These are phyloP conservation scores for Ustilago hordei DNA, from an alignment of 1,284 basidiomycete species.

Conservation along the genomic window DNA sequence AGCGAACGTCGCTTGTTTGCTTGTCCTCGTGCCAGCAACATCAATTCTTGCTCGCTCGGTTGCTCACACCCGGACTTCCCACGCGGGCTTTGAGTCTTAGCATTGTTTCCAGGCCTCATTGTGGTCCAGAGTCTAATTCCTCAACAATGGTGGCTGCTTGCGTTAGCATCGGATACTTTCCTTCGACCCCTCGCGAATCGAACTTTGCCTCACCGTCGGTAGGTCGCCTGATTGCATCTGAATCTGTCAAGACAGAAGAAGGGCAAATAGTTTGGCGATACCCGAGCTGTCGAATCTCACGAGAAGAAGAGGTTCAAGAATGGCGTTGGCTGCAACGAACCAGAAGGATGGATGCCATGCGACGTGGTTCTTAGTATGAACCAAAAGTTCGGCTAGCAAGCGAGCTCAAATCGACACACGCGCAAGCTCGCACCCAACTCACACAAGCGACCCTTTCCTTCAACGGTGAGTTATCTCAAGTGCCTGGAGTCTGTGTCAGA, in stretches of 20 bases:
- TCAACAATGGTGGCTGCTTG: background rate
- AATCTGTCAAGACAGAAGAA: background rate
- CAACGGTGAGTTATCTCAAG: no score
- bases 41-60: background rate
- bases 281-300: constrained; percentile 12
- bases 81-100: background rate
- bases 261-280: background rate
- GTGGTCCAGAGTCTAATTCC: background rate
- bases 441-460: background rate
- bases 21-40: background rate
- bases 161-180: background rate
- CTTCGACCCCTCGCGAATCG: background rate
- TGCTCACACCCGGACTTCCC: background rate
- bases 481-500: no score
- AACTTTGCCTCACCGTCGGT: background rate
- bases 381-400: background rate
- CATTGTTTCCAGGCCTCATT: no score
- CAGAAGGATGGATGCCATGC: background rate
- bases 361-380: background rate
- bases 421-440: background rate
- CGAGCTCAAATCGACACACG: background rate
- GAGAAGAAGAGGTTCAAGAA: background rate
- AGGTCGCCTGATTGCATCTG: background rate
- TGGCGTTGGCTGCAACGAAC: constrained; percentile 6
- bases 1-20: constrained; percentile 1